Evolutionary conservation across 768 basidiomycete genomes (phyloP).

Genomic region (Phaeotremella skinneri): DNA sequence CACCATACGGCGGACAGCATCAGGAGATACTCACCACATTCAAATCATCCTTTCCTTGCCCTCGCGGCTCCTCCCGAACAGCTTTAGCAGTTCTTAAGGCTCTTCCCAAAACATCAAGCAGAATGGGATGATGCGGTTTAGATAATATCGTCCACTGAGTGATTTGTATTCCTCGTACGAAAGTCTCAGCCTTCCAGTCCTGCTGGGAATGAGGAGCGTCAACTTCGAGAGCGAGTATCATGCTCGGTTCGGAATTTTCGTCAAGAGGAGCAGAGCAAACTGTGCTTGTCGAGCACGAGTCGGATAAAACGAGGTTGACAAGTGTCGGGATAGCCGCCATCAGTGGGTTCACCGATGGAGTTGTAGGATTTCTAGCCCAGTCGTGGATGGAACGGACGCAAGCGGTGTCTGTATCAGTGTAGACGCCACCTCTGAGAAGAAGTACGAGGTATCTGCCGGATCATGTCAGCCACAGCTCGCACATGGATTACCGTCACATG

Average conservation of each 20-base stretch:
- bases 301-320: neutral
- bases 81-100: conserved; percentile 16
- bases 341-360: conserved; percentile 9
- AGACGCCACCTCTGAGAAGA: conserved; percentile 37
- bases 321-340: conserved; percentile 15
- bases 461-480: conserved; percentile 1
- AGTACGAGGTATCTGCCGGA: conserved; percentile 33
- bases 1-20: neutral
- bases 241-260: conserved; percentile 8
- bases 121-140: conserved; percentile 31
- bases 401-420: conserved; percentile 42
- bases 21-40: conserved; percentile 16
- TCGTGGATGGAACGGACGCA: conserved; percentile 24
- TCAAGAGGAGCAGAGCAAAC: neutral
- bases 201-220: conserved; percentile 15
- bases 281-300: neutral
- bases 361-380: conserved; percentile 21
- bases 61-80: conserved; percentile 7
- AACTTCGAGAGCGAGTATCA: conserved; percentile 30
- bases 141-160: conserved; percentile 38
- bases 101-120: conserved; percentile 31
- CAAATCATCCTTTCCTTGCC: conserved; percentile 1
- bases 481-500: neutral
- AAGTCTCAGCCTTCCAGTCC: conserved; percentile 28
- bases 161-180: conserved; percentile 32